A percentile compares a stretch with the other conserved stretches of the same genome.
Evolutionary conservation across 148 eudicot species (phyloP).

Genomic region (Chenopodium album): DNA sequence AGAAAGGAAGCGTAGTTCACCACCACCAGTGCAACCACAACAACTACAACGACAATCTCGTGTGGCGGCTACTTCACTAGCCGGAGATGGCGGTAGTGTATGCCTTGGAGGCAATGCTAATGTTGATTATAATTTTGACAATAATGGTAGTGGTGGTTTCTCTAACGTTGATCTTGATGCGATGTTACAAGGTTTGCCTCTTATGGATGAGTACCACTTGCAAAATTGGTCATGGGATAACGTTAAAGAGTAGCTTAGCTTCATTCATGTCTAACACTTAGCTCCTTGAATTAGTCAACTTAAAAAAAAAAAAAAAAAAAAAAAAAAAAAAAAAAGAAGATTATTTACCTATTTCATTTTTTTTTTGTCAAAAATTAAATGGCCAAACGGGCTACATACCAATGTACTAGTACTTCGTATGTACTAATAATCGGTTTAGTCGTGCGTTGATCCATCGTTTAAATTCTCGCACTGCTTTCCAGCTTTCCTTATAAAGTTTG

Average conservation of each 20-base stretch:
- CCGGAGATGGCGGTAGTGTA: not conserved
- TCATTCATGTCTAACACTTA: not conserved
- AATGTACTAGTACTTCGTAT: no score
- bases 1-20: not conserved
- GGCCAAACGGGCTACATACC: no score
- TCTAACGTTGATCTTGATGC: slow-evolving; percentile 9
- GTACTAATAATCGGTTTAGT: no score
- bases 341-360: no score
- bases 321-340: no score
- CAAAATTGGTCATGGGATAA: slow-evolving; percentile 14
- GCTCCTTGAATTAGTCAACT: no score
- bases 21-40: not conserved
- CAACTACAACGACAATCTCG: not conserved
- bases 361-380: no score
- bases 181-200: slow-evolving; percentile 12
- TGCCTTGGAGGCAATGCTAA: not conserved
- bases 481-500: no score
- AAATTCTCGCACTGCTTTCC: no score
- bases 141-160: not conserved
- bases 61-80: not conserved
- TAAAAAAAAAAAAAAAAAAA: no score
- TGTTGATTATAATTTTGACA: not conserved
- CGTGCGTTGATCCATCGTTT: no score
- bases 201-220: slow-evolving; percentile 8
- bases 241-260: not conserved